Percentiles rank a stretch among this genome's conserved stretches.
These are phyloP conservation scores for Phytophthora agathidicida DNA, from an alignment of 352 stramenopile genomes.

Conservation along the genomic window DNA sequence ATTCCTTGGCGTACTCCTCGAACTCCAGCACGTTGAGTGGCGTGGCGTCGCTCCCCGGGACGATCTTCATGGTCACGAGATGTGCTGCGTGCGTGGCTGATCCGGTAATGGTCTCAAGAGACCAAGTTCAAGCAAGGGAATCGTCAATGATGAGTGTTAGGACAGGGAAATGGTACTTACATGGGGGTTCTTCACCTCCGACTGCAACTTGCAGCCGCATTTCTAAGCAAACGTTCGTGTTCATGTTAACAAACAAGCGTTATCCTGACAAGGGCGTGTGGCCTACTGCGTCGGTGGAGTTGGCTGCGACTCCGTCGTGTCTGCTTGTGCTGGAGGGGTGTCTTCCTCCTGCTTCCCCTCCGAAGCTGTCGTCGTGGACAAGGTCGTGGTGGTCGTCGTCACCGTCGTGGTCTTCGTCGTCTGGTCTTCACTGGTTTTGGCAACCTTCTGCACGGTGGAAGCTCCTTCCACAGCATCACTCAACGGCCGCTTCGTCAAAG, in stretches of 20 bases:
- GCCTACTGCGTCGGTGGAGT: constrained; percentile 29
- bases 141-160: constrained; percentile 15
- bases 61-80: constrained; percentile 46
- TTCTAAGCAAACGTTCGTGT: constrained; percentile 25
- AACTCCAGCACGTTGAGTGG: constrained; percentile 91
- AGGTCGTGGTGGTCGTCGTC: constrained; percentile 17
- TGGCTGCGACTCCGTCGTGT: constrained; percentile 23
- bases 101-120: not conserved
- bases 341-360: constrained; percentile 46
- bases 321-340: constrained; percentile 22
- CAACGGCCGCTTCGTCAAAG: constrained; percentile 43
- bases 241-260: constrained; percentile 26
- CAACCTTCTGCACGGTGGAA: constrained; percentile 41
- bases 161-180: not conserved
- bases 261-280: constrained; percentile 3
- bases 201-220: not conserved
- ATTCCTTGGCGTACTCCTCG: constrained; percentile 85
- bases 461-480: constrained; percentile 31
- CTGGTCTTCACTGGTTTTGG: constrained; percentile 49
- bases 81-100: constrained; percentile 6
- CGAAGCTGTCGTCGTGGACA: constrained; percentile 16
- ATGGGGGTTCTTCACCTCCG: not conserved
- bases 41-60: constrained; percentile 65
- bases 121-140: constrained; percentile 14
- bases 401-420: constrained; percentile 30